These are phyloP conservation scores for Pyracantha coccinea DNA, from an alignment of 331 rosid genomes.

Conservation along the genomic window DNA sequence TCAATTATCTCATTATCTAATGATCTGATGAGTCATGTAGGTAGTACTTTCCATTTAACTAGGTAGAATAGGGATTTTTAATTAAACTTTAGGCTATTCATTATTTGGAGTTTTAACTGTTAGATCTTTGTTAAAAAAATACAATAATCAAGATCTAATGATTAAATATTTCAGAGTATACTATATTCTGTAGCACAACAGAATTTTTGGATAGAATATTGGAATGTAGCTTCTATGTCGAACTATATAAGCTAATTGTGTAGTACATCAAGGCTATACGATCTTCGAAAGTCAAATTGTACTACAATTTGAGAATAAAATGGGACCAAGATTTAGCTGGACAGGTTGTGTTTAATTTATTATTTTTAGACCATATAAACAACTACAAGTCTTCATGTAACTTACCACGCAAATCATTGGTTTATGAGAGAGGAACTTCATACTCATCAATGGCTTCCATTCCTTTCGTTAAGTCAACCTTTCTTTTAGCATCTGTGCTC, in stretches of 20 bases:
- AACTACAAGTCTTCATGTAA: neutral
- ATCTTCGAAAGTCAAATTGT: constrained; percentile 34
- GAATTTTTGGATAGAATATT: neutral
- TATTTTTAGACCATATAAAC: neutral
- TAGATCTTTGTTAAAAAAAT: too few relatives aligned
- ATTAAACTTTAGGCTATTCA: too few relatives aligned
- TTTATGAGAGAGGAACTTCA: neutral
- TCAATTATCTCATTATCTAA: neutral
- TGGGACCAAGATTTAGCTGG: neutral
- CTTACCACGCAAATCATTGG: neutral
- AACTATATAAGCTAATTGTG: neutral
- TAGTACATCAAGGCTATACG: constrained; percentile 2
- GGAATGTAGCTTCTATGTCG: neutral
- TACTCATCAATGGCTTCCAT: constrained; percentile 22
- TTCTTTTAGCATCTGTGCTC: constrained; percentile 16
- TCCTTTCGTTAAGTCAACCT: constrained; percentile 38
- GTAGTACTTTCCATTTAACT: neutral
- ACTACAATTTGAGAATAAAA: constrained; percentile 22
- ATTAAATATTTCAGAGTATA: too few relatives aligned
- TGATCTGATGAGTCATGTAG: neutral
- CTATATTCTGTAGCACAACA: too few relatives aligned
- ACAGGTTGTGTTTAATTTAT: neutral
- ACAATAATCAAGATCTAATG: too few relatives aligned
- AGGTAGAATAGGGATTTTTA: too few relatives aligned
- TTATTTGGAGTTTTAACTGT: too few relatives aligned